A percentile compares a stretch with the other conserved stretches of the same genome.
These are phyloP conservation scores for Phoma herbarum DNA, from an alignment of 2,329 filamentous ascomycete species.

Conservation along the genomic window DNA sequence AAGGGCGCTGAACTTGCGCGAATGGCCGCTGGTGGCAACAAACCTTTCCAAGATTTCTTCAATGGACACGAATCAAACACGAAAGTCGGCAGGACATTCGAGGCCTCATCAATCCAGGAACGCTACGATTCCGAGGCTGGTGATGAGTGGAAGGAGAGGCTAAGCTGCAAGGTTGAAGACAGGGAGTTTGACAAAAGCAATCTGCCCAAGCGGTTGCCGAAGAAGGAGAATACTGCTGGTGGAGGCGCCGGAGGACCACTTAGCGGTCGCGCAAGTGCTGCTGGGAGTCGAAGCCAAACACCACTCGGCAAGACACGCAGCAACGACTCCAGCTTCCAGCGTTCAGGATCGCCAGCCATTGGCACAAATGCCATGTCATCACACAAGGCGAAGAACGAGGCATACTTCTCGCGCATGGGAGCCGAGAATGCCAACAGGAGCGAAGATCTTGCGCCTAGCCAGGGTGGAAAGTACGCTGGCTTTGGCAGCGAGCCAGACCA, in stretches of 20 bases:
- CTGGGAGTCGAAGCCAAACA: slow-evolving; percentile 50
- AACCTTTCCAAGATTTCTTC: slow-evolving; percentile 87
- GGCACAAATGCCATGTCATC: slow-evolving; percentile 49
- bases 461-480: slow-evolving; percentile 90
- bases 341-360: slow-evolving; percentile 50
- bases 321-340: slow-evolving; percentile 41
- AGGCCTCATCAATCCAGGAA: slow-evolving; percentile 88
- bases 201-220: slow-evolving; percentile 61
- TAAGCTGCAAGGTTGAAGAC: slow-evolving; percentile 88
- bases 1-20: slow-evolving; percentile 91
- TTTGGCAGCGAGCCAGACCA: slow-evolving; percentile 82
- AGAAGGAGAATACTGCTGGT: slow-evolving; percentile 41
- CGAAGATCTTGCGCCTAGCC: slow-evolving; percentile 79
- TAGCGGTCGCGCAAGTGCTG: slow-evolving; percentile 48
- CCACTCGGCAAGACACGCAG: slow-evolving; percentile 49
- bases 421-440: slow-evolving; percentile 80
- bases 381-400: slow-evolving; percentile 75
- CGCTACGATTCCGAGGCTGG: slow-evolving; percentile 88
- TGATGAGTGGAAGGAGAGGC: slow-evolving; percentile 93
- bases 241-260: slow-evolving; percentile 38
- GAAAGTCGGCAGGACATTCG: slow-evolving; percentile 67
- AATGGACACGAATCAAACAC: slow-evolving; percentile 63
- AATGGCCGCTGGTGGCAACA: slow-evolving; percentile 93
- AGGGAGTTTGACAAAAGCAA: slow-evolving; percentile 79
- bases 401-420: slow-evolving; percentile 88